Base-by-base conservation (phyloP, 768 basidiomycete species). In the Suillus placidus region DNA sequence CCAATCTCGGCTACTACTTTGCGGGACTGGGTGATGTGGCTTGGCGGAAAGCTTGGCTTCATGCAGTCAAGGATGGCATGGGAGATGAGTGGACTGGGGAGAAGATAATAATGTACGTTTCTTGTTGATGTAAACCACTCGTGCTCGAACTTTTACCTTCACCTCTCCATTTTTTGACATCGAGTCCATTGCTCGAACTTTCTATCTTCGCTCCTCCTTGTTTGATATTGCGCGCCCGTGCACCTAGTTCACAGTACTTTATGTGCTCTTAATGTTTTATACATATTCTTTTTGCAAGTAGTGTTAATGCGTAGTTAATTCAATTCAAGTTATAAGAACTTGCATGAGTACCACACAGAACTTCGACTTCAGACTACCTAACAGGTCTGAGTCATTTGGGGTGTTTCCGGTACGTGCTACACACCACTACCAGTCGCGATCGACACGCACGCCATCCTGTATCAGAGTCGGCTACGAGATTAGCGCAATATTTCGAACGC, bases 11-110 rank as follows among this genome's bases (percentile, higher is more conserved):
- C 37, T 34, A 30, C 30, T 20, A 45, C 64, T 40, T 37, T 35
- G 45, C 58, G 64, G n/a, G 64, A 64, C 43, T 64, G 54, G 51
- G 38, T 34, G 23, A 6, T 64, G 40, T 64, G 64, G 64, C 5
- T 60, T 8, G 61, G 35, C 10, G 61, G 61, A 35, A 64, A 49
- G 34, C 14, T 63, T 45, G 26, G 32, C 20, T 64, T 64, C 43
- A 18, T 64, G 45, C 38, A 20, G 23, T 37, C 32, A 18, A 60
- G 18, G 35, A 32, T 58, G 54, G 62, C 62, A 14, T 63, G 62
- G 62, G 12, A 4, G 14, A 34, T 61, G 57, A 63, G 62, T 40
- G 62, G 62, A 58, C 35, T 63, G 35, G 62, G 62, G 23, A 63
- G 57, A 9, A 63, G 57, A 42, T 63, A 13, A 42, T 63, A 13